A percentile compares a stretch with the other conserved stretches of the same genome.
Conservation (phyloP, 179 eudicot species). For the Actinidia arguta region DNA sequence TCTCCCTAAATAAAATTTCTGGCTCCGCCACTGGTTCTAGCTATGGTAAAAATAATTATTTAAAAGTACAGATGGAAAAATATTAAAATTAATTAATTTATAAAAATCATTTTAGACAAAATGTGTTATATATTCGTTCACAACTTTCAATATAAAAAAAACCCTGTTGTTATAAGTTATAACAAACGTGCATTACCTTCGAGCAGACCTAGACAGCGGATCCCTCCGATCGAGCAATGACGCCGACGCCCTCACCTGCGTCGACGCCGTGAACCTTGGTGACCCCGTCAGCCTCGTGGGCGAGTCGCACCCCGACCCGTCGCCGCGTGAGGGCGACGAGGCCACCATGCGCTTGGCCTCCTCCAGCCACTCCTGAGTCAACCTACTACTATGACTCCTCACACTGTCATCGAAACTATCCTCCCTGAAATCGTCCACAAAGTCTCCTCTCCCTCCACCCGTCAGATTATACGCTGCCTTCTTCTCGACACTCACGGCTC, state of each 20-base stretch:
- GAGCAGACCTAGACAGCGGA: conserved; percentile 51
- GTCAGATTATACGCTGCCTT: conserved; percentile 35
- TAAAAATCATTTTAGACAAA: too few species aligned
- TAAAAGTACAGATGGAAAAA: too few species aligned
- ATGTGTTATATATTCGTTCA: too few species aligned
- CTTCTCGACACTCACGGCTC: conserved; percentile 20
- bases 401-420: conserved; percentile 36
- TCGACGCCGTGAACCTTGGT: conserved; percentile 40
- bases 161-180: too few species aligned
- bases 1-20: too few species aligned
- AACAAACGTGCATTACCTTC: conserved; percentile 33
- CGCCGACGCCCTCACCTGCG: conserved; percentile 17
- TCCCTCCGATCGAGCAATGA: conserved; percentile 48
- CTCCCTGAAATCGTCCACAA: neutral
- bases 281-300: conserved; percentile 41
- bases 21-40: too few species aligned
- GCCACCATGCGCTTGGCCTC: conserved; percentile 61
- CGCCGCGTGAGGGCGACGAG: conserved; percentile 35
- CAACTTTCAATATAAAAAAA: too few species aligned
- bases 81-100: too few species aligned
- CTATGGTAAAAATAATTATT: too few species aligned
- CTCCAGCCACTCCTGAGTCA: conserved; percentile 56
- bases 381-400: conserved; percentile 41
- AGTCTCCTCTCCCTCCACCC: conserved; percentile 15
- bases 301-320: conserved; percentile 25